These are phyloP conservation scores for Mortierella antarctica DNA, from an alignment of 192 early-diverging fungal species.

Conservation along the genomic window DNA sequence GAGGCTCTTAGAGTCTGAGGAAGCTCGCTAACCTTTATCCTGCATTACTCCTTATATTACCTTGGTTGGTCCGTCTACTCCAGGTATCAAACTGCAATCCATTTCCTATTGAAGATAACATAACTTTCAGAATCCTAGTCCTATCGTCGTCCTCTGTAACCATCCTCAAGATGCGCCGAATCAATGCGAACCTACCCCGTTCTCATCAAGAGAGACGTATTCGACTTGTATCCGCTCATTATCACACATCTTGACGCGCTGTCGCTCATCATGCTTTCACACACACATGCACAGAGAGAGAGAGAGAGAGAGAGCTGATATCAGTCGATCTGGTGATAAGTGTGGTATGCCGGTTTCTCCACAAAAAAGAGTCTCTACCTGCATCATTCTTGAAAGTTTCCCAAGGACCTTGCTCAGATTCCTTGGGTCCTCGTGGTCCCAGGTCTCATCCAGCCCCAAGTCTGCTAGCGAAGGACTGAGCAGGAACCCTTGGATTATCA, in stretches of 20 bases:
- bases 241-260: slow-evolving; percentile 33
- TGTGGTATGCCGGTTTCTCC: background rate
- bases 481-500: slow-evolving; percentile 26
- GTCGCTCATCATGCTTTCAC: slow-evolving; percentile 28
- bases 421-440: slow-evolving; percentile 34
- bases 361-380: slow-evolving; percentile 3
- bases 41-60: background rate
- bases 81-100: slow-evolving; percentile 42
- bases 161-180: background rate
- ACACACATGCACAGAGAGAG: background rate
- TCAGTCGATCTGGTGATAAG: background rate
- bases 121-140: background rate
- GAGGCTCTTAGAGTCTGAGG: background rate
- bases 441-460: slow-evolving; percentile 32
- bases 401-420: slow-evolving; percentile 35
- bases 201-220: slow-evolving; percentile 32
- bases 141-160: background rate
- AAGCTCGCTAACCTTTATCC: background rate
- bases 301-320: background rate
- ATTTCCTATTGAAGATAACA: slow-evolving; percentile 22
- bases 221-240: slow-evolving; percentile 51
- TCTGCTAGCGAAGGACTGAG: slow-evolving; percentile 26
- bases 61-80: slow-evolving; percentile 39
- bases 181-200: slow-evolving; percentile 4
- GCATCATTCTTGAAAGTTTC: slow-evolving; percentile 37